A percentile compares a stretch with the other conserved stretches of the same genome.
Conservation (phyloP, 2,329 filamentous ascomycete genomes). For the Biscogniauxia mediterranea region DNA sequence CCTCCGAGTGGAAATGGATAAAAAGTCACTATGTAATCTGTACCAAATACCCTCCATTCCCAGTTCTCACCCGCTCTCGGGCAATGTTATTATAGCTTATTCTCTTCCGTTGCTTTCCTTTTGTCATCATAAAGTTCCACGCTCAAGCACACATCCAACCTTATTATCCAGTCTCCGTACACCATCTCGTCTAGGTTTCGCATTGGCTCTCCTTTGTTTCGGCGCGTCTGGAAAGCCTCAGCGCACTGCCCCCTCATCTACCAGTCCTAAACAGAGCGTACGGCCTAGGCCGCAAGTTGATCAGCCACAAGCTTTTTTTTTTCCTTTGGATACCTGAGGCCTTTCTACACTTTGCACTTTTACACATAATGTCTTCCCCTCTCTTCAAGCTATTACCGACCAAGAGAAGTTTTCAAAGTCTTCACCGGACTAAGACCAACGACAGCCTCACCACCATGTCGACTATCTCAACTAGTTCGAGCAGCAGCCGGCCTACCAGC, state of each 20-base stretch:
- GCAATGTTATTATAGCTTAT: neutral
- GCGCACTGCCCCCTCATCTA: neutral
- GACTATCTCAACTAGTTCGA: slow-evolving; percentile 21
- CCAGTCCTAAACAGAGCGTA: neutral
- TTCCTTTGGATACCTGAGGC: neutral
- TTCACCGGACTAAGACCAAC: slow-evolving; percentile 6
- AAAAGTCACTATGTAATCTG: neutral
- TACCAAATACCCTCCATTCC: neutral
- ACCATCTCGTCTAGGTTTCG: neutral
- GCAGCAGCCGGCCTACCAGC: slow-evolving; percentile 29
- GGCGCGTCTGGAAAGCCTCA: neutral
- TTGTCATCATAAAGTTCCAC: neutral
- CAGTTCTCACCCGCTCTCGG: neutral
- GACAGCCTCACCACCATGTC: slow-evolving; percentile 26
- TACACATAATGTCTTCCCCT: neutral
- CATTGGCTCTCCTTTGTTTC: neutral
- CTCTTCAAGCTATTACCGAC: neutral
- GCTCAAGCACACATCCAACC: neutral
- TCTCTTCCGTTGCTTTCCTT: neutral
- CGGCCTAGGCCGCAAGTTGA: neutral
- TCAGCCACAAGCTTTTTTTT: neutral
- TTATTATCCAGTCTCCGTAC: neutral
- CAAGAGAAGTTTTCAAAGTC: slow-evolving; percentile 5
- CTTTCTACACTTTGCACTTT: neutral
- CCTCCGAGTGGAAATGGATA: neutral